Conservation (phyloP, 495 filamentous ascomycete genomes). For the Aspergillus saccharolyticus region DNA sequence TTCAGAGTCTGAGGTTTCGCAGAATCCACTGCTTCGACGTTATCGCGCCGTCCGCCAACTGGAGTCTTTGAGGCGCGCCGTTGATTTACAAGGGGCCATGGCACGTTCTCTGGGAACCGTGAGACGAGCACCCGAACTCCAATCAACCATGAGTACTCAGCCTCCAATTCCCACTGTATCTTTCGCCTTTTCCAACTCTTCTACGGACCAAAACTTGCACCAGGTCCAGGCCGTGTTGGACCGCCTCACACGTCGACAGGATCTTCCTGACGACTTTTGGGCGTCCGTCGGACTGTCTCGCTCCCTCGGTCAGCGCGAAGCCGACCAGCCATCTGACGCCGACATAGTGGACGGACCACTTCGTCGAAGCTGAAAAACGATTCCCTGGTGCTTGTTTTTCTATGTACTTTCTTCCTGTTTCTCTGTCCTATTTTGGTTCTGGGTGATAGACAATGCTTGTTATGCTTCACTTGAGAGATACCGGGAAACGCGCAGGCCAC, state of each 20-base stretch:
- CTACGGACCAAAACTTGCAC: constrained; percentile 42
- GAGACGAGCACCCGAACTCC: neutral
- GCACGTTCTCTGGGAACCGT: neutral
- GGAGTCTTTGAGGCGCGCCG: constrained; percentile 24
- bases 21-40: constrained; percentile 19
- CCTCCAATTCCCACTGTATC: constrained; percentile 37
- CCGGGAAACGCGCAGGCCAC: neutral
- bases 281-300: constrained; percentile 62
- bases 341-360: constrained; percentile 23
- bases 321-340: constrained; percentile 20
- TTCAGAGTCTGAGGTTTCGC: constrained; percentile 24
- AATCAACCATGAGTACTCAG: constrained; percentile 36
- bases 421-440: constrained; percentile 6
- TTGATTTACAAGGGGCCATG: constrained; percentile 10
- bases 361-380: constrained; percentile 5
- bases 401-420: constrained; percentile 12
- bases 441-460: constrained; percentile 10
- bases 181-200: constrained; percentile 30
- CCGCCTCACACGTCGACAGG: constrained; percentile 58
- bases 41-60: constrained; percentile 20
- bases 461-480: constrained; percentile 3
- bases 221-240: constrained; percentile 66
- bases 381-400: neutral
- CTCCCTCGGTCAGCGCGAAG: constrained; percentile 35
- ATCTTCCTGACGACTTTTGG: constrained; percentile 78